Base-by-base conservation (phyloP, 495 filamentous ascomycete genomes). In the Lasiosphaeria miniovina region DNA sequence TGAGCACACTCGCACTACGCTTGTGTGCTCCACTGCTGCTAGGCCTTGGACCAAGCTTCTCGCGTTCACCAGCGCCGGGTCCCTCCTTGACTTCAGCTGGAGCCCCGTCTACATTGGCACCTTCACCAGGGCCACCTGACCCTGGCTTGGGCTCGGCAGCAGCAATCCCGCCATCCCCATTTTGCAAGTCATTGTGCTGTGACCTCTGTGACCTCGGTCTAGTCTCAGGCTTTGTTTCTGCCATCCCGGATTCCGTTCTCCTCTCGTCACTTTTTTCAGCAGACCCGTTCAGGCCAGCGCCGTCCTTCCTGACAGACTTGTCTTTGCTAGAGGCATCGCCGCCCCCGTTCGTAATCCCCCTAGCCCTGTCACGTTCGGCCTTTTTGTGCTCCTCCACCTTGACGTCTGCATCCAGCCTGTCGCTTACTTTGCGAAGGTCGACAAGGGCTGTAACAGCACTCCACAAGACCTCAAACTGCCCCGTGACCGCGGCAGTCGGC, bases 351-450 rank as follows among this genome's bases (percentile, higher is more conserved):
- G 60, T 64, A 48, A 36, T 49, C 4, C 53, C 67, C 55, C 52
- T 60, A 3, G 62, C 66, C 66, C 75, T 77, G 63, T 87, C 88
- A 57, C 83, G 75, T 62, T 88, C 86, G 0, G 81, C 84, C 63
- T 80, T 78, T 76, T 78, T 85, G 34, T 84, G 84, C 69, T 86
- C 84, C 50, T 89, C 76, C 3, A 95, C 76, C 58, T 83, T 84
- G 55, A 95, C 84, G 75, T 98, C 94, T 11, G 84, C 85, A 54
- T 93, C 89, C 0, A 96, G 74, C 73, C 95, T 96, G 71, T 98
- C 94, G 5, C 81, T 76, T 9, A 91, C 72, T 75, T 96, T 97
- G 57, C 90, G 78, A 10, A 88, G 78, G 62, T 98, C 94, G 1
- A 98, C 80, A 15, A 98, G 73, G 11, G 82, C 69, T 36, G 86